These are phyloP conservation scores for Santalum album DNA, from an alignment of 164 flowering plant species.

Conservation along the genomic window DNA sequence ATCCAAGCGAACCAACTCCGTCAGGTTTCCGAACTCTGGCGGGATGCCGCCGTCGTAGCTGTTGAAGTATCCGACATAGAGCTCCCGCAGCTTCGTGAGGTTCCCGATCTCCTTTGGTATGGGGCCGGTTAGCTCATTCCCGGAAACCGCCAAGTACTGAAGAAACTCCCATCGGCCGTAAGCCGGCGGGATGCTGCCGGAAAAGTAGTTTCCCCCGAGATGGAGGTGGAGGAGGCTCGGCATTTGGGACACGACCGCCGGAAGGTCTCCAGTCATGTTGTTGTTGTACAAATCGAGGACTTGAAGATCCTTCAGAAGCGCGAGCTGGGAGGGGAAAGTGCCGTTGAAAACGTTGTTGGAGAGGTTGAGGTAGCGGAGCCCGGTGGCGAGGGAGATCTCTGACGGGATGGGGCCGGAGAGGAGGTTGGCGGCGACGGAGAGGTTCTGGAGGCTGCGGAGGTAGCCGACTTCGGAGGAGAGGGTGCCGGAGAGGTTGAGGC, in stretches of 20 bases:
- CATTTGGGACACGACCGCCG: constrained; percentile 36
- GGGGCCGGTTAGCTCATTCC: constrained; percentile 65
- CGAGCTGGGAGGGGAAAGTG: constrained; percentile 42
- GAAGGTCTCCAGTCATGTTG: constrained; percentile 64
- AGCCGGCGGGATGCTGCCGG: constrained; percentile 61
- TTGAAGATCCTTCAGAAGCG: constrained; percentile 29
- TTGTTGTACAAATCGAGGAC: constrained; percentile 82
- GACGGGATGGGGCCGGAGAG: constrained; percentile 60
- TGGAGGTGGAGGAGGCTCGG: constrained; percentile 54
- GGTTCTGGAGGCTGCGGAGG: constrained; percentile 40
- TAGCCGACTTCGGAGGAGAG: constrained; percentile 46
- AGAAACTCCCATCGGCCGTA: constrained; percentile 50
- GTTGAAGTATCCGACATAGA: constrained; percentile 83
- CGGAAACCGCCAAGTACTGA: constrained; percentile 85
- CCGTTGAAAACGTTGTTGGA: constrained; percentile 69
- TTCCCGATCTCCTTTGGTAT: constrained; percentile 78
- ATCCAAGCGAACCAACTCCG: constrained; percentile 56
- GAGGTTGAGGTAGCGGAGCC: constrained; percentile 54
- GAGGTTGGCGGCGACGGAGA: constrained; percentile 47
- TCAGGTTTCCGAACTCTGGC: constrained; percentile 62
- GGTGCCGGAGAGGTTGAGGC: constrained; percentile 52
- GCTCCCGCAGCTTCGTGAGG: constrained; percentile 51
- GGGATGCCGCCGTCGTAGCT: constrained; percentile 66
- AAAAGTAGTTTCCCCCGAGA: constrained; percentile 82
- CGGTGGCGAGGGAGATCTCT: constrained; percentile 30